Percentiles rank a stretch among this genome's conserved stretches.
These are phyloP conservation scores for Beauveria rudraprayagi DNA, from an alignment of 2,329 filamentous ascomycete genomes.

Conservation along the genomic window DNA sequence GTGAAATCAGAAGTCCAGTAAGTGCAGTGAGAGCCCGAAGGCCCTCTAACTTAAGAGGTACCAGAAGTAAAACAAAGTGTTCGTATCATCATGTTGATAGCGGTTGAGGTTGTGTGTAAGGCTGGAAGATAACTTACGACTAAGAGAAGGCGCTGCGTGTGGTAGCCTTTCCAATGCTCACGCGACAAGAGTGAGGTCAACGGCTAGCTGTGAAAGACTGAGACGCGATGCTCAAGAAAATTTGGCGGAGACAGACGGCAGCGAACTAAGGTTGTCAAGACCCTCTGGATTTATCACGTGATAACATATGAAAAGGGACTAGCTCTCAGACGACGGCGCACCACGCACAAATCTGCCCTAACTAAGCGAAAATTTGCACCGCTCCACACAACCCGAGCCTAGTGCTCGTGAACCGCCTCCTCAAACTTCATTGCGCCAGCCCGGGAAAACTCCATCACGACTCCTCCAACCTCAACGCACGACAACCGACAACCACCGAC, in stretches of 20 bases:
- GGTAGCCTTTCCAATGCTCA: background rate
- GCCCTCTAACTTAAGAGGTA: constrained; percentile 90
- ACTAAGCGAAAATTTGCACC: constrained; percentile 36
- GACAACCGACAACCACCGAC: constrained; percentile 35
- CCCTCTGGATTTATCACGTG: background rate
- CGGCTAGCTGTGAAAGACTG: background rate
- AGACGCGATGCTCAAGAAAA: background rate
- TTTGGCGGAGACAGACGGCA: constrained; percentile 6
- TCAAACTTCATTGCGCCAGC: constrained; percentile 11
- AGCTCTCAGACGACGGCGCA: background rate
- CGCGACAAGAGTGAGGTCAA: background rate
- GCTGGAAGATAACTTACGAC: constrained; percentile 8
- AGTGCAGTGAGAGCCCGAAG: constrained; percentile 63
- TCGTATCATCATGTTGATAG: constrained; percentile 60
- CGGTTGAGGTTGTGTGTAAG: background rate
- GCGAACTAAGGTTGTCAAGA: constrained; percentile 14
- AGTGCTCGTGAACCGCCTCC: constrained; percentile 3
- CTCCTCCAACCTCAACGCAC: constrained; percentile 26
- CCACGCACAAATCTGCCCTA: constrained; percentile 30
- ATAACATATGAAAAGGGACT: background rate
- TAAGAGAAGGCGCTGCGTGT: background rate
- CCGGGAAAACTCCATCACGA: constrained; percentile 20
- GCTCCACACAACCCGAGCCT: constrained; percentile 30
- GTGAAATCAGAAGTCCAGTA: constrained; percentile 70
- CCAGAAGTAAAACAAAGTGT: constrained; percentile 68